These are phyloP conservation scores for Ceratobasidium sp. DNA, from an alignment of 1,284 basidiomycete species.

Conservation along the genomic window DNA sequence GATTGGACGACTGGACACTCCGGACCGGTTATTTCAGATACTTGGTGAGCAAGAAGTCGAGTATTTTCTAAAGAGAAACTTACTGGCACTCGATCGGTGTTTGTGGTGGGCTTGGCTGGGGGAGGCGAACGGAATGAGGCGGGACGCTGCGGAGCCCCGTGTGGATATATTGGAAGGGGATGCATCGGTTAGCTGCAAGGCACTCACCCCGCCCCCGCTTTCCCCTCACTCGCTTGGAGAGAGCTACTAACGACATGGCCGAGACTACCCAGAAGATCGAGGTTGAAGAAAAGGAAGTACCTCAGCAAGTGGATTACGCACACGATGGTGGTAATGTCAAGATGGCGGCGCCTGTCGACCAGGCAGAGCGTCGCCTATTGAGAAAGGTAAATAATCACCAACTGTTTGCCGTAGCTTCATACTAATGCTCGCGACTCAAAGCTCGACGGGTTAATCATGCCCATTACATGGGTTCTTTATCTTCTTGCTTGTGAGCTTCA, in stretches of 20 bases:
- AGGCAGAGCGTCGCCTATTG: conserved; percentile 32
- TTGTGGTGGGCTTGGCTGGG: neutral
- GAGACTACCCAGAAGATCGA: conserved; percentile 15
- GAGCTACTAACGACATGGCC: conserved; percentile 2
- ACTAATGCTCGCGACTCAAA: neutral
- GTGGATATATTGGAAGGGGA: conserved; percentile 8
- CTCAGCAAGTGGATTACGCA: conserved; percentile 28
- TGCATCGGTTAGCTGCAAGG: neutral
- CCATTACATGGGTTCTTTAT: conserved; percentile 36
- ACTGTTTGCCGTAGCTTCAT: neutral
- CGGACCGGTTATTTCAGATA: conserved; percentile 44
- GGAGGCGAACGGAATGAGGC: neutral
- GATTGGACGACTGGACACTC: conserved; percentile 21
- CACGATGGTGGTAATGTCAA: conserved; percentile 36
- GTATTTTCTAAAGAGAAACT: conserved; percentile 24
- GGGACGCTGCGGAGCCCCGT: conserved; percentile 33
- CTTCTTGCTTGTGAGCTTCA: conserved; percentile 39
- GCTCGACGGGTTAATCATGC: conserved; percentile 41
- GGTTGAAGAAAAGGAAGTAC: conserved; percentile 34
- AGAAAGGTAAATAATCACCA: conserved; percentile 5
- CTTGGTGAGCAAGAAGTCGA: neutral
- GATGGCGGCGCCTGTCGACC: conserved; percentile 38
- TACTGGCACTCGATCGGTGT: neutral
- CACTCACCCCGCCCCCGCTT: neutral
- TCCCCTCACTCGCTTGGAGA: neutral